These are phyloP conservation scores for Candida methanosorbosa DNA, from an alignment of 805 yeast genomes.

Conservation along the genomic window DNA sequence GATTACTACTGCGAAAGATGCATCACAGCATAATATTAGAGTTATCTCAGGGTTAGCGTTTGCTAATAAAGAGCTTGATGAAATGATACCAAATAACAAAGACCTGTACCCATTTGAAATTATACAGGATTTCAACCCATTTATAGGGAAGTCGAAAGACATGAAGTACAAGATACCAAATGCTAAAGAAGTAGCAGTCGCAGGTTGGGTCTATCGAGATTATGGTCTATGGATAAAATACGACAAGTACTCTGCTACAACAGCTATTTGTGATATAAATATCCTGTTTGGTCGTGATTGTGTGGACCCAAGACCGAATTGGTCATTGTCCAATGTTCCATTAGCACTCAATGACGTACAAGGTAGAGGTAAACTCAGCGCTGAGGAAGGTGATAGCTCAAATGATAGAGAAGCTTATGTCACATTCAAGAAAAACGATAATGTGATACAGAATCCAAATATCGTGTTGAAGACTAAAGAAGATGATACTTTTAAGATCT, in stretches of 20 bases:
- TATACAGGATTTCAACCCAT: constrained; percentile 2
- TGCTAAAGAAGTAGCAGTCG: constrained; percentile 22
- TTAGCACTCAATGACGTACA: constrained; percentile 5
- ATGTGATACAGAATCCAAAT: constrained; percentile 15
- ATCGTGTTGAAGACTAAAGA: constrained; percentile 18
- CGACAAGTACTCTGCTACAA: constrained; percentile 28
- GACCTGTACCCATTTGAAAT: constrained; percentile 4
- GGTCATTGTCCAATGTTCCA: constrained; percentile 34
- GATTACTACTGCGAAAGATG: constrained; percentile 5
- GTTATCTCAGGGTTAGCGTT: constrained; percentile 7
- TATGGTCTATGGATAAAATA: constrained; percentile 55
- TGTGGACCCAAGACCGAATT: constrained; percentile 68
- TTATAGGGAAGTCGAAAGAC: background rate
- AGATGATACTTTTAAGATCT: constrained; percentile 57
- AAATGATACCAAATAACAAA: constrained; percentile 2
- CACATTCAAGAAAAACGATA: constrained; percentile 25
- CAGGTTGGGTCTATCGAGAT: constrained; percentile 39
- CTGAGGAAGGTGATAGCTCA: background rate
- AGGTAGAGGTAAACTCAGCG: constrained; percentile 3
- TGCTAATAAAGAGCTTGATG: constrained; percentile 6
- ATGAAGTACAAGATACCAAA: constrained; percentile 5
- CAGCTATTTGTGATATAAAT: constrained; percentile 50
- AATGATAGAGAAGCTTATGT: constrained; percentile 20
- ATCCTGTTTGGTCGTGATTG: constrained; percentile 67
- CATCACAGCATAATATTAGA: background rate